phyloP scores from a whole-genome alignment of 495 filamentous ascomycete genomes.

The Aspergillus nanangensis region DNA sequence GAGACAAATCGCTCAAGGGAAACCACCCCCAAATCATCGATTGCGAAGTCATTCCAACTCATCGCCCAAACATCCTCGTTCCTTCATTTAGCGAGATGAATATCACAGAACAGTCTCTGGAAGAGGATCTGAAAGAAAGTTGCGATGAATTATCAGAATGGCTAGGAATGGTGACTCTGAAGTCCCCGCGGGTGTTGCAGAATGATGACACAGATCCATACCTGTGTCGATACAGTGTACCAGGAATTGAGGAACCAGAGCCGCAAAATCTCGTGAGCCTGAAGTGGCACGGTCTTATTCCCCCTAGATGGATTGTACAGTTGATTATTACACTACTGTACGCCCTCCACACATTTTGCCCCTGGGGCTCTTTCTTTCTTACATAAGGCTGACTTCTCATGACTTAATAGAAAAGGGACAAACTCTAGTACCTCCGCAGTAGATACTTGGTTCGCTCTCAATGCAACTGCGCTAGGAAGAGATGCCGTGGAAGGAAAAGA shows the following conservation, averaged over 20 bases:
- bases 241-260: conserved; percentile 30
- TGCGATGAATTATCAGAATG: conserved; percentile 74
- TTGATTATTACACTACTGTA: conserved; percentile 39
- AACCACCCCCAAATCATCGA: conserved; percentile 50
- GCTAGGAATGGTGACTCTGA: conserved; percentile 67
- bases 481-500: conserved; percentile 37
- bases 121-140: conserved; percentile 52
- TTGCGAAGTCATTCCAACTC: conserved; percentile 19
- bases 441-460: conserved; percentile 37
- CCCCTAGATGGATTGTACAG: conserved; percentile 34
- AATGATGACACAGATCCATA: conserved; percentile 75
- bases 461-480: conserved; percentile 29
- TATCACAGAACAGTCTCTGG: conserved; percentile 28
- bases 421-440: conserved; percentile 5
- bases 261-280: conserved; percentile 31
- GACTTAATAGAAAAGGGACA: conserved; percentile 12
- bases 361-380: neutral
- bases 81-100: conserved; percentile 46
- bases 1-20: conserved; percentile 43
- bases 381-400: neutral
- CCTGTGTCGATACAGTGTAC: conserved; percentile 74
- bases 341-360: conserved; percentile 6
- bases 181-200: conserved; percentile 64
- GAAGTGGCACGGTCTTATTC: conserved; percentile 45
- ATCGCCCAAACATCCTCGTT: conserved; percentile 33